Conservation (phyloP, 306 rosid genomes). For the Pterocarpus macrocarpus region DNA sequence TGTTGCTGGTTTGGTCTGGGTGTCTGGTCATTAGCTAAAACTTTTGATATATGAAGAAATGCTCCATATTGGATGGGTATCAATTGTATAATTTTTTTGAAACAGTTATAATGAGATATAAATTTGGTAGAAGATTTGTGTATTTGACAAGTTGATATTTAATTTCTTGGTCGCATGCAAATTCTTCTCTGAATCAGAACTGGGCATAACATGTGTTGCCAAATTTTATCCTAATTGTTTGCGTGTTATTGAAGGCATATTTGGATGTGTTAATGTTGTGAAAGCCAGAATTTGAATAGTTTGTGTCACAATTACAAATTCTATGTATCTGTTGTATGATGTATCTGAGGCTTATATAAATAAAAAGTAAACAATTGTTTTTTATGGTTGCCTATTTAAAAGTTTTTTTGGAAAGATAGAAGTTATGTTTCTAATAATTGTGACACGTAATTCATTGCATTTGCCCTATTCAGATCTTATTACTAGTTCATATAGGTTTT, state of each 20-base stretch:
- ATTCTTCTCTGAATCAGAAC: slow-evolving; percentile 12
- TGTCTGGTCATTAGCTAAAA: slow-evolving; percentile 17
- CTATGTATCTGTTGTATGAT: neutral
- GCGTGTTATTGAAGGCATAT: neutral
- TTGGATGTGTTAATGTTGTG: slow-evolving; percentile 19
- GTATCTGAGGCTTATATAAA: neutral
- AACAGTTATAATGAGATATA: slow-evolving; percentile 20
- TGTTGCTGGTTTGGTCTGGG: slow-evolving; percentile 24
- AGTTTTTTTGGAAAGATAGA: no score
- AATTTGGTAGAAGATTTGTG: slow-evolving; percentile 32
- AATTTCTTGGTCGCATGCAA: slow-evolving; percentile 4
- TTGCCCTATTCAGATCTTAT: no score
- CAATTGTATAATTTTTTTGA: neutral
- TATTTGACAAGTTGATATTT: slow-evolving; percentile 7
- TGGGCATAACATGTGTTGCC: neutral
- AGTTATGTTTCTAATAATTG: no score
- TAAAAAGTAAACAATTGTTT: neutral
- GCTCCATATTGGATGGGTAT: slow-evolving; percentile 17
- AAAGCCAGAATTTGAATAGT: neutral
- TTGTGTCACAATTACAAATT: neutral
- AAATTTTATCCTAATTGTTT: neutral
- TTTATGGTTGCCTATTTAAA: neutral
- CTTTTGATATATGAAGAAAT: slow-evolving; percentile 31
- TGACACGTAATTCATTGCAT: no score
- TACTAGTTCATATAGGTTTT: no score